Conservation (phyloP, 106 monocot species). For the Allium cepa region DNA sequence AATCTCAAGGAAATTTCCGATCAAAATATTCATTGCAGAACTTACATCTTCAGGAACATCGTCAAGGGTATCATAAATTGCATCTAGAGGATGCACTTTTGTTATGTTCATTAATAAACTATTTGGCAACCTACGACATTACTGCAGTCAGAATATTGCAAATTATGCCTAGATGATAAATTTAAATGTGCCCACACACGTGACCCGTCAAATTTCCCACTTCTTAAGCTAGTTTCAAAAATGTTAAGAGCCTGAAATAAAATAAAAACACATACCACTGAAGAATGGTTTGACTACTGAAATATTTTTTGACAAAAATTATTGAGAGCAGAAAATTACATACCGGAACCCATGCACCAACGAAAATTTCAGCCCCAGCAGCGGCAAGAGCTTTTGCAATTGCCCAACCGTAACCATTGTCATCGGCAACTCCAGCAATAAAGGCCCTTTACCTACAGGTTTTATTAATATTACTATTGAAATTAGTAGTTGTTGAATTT, state of each 20-base stretch:
- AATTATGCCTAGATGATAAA: not conserved
- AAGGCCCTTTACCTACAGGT: conserved; percentile 78
- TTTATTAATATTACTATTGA: too few species aligned
- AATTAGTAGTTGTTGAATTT: too few species aligned
- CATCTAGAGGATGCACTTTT: conserved; percentile 92
- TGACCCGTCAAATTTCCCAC: conserved; percentile 91
- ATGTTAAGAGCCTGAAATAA: conserved; percentile 78
- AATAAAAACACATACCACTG: not conserved
- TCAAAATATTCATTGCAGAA: not conserved
- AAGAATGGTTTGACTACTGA: not conserved
- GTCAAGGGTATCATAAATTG: conserved; percentile 80
- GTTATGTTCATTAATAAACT: conserved; percentile 86
- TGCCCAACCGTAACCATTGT: conserved; percentile 99
- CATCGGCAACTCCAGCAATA: conserved; percentile 97
- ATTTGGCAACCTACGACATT: conserved; percentile 60
- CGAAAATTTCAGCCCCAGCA: conserved; percentile 96
- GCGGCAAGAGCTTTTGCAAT: conserved; percentile 96
- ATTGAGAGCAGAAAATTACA: conserved; percentile 8
- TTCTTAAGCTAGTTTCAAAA: conserved; percentile 87
- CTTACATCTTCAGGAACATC: conserved; percentile 96
- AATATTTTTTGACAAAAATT: not conserved
- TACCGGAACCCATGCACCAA: conserved; percentile 99
- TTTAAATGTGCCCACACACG: conserved; percentile 37
- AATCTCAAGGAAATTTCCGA: not conserved
- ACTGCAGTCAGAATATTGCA: too few species aligned